Conservation (phyloP, 495 filamentous ascomycete species). For the Talaromyces stipitatus region DNA sequence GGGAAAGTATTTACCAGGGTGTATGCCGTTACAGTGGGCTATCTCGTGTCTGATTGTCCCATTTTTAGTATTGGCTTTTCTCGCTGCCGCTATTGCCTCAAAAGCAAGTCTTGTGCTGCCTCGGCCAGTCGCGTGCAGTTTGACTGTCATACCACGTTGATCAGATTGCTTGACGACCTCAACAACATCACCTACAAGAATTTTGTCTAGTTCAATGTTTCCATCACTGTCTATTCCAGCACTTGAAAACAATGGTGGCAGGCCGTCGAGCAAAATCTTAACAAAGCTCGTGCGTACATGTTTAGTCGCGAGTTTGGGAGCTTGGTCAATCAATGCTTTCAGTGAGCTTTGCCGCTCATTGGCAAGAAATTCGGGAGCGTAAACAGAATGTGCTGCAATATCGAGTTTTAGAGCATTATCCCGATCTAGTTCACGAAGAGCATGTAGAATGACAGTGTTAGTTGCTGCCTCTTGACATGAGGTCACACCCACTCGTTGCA, state of each 20-base stretch:
- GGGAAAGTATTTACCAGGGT: neutral
- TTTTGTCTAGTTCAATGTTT: neutral
- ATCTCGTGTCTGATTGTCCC: neutral
- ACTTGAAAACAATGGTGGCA: conserved; percentile 2
- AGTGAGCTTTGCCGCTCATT: conserved; percentile 1
- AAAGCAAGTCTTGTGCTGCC: conserved; percentile 1
- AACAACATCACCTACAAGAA: neutral
- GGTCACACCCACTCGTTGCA: neutral
- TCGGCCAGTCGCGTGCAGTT: neutral
- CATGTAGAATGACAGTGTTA: neutral
- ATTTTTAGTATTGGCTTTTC: neutral
- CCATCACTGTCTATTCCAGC: neutral
- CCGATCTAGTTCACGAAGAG: neutral
- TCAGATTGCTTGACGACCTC: conserved; percentile 1
- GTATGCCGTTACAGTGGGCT: conserved; percentile 5
- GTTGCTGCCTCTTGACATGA: conserved; percentile 4
- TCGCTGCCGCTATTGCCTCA: neutral
- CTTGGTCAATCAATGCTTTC: neutral
- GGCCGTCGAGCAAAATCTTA: neutral
- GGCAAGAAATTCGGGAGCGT: conserved; percentile 2
- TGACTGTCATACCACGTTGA: neutral
- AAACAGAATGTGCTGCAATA: neutral
- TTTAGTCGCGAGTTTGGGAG: neutral
- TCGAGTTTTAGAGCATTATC: neutral
- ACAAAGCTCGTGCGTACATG: conserved; percentile 7